Evolutionary conservation across 306 rosid species (phyloP), one percentile per base, ranked within the genome.

Genomic region (Astragalus membranaceus): DNA sequence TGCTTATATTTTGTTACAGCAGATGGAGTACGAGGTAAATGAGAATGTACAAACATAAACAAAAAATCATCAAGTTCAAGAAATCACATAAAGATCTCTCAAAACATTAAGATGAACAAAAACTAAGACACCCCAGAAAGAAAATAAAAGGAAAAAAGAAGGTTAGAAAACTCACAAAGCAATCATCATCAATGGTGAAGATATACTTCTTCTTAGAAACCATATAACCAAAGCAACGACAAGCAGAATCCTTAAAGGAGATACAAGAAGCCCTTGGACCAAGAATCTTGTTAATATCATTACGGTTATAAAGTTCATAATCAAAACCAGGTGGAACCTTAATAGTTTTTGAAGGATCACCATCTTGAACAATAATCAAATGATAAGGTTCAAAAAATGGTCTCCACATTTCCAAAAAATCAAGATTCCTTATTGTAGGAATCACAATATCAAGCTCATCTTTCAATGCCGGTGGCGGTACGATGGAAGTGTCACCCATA

Each of bases 211-310:
- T 92, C 84, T 87, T 88, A 33, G 97, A 92, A 30, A 92, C 96
- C 97, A 92, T 92, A 75, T 92, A 92, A 32, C 97, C 97, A 49
- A 92, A 92, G 86, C 97, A 92, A 13, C 96, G 89, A 48, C 97
- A 92, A 52, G 97, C 97, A 44, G 97, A 92, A 72, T 92, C 97
- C 86, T 92, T 92, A 68, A 92, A 92, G 20, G 97, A 92, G 64
- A 92, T 91, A 75, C 97, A 91, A 63, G 82, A 80, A 9, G 97
- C 79, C 46, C 77, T 80, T 0, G 97, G 97, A 48, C 97, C 97
- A 11, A 91, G 82, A 57, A 91, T 70, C 75, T 84, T 82, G 83
- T 91, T 91, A 30, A 91, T 91, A 57, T 91, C 97, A 68, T 91
- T 85, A 1, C 97, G 77, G 70, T 91, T 88, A 17, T 88, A 85